Conservation (phyloP, 257 asterid genomes). For the Solanum infundibuliforme region DNA sequence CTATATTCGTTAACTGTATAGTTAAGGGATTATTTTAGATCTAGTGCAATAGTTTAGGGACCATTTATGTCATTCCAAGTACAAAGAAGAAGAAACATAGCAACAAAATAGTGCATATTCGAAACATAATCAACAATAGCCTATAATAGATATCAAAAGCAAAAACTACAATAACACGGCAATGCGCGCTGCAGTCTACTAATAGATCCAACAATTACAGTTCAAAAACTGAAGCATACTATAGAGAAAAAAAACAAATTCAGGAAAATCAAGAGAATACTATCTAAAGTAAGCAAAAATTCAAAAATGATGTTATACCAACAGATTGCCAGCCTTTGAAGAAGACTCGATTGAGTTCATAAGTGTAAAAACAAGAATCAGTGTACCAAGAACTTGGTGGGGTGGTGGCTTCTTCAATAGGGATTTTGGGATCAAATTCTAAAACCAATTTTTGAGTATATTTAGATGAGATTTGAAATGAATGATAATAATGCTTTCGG, state of each 20-base stretch:
- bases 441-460: slow-evolving; percentile 17
- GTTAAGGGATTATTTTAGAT: too few relatives aligned
- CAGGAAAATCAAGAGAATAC: not conserved
- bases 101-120: too few relatives aligned
- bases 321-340: slow-evolving; percentile 68
- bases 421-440: slow-evolving; percentile 57
- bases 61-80: too few relatives aligned
- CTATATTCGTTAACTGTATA: too few relatives aligned
- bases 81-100: too few relatives aligned
- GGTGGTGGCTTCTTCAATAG: slow-evolving; percentile 56
- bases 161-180: too few relatives aligned
- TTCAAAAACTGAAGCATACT: too few relatives aligned
- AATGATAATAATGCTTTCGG: not conserved
- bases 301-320: not conserved
- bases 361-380: slow-evolving; percentile 45
- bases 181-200: not conserved
- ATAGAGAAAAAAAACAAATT: too few relatives aligned
- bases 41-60: too few relatives aligned
- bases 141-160: too few relatives aligned
- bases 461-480: not conserved
- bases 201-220: not conserved
- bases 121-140: too few relatives aligned
- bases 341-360: slow-evolving; percentile 56
- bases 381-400: slow-evolving; percentile 87
- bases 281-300: not conserved